Conservation (phyloP, 2,329 filamentous ascomycete genomes). For the Cryphonectria japonica region DNA sequence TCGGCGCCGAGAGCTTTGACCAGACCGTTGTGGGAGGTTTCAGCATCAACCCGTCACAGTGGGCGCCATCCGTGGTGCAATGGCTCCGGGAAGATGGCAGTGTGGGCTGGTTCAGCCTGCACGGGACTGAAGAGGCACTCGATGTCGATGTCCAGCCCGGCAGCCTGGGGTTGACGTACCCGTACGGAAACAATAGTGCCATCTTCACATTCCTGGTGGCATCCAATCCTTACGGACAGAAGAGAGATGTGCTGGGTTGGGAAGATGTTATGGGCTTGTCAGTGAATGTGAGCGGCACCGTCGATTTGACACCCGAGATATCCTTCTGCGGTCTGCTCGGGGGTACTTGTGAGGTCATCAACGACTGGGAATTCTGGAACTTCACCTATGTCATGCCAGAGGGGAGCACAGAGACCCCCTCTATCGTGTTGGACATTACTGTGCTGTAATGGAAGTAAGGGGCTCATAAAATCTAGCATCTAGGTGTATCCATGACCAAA, state of each 20-base stretch:
- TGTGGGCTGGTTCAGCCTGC: slow-evolving; percentile 31
- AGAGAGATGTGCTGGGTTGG: slow-evolving; percentile 49
- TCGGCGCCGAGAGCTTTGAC: slow-evolving; percentile 62
- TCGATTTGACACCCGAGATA: slow-evolving; percentile 44
- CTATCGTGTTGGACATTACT: slow-evolving; percentile 28
- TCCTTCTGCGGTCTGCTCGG: slow-evolving; percentile 48
- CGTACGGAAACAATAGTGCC: slow-evolving; percentile 51
- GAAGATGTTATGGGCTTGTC: slow-evolving; percentile 52
- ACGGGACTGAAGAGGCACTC: slow-evolving; percentile 45
- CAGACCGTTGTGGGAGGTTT: slow-evolving; percentile 61
- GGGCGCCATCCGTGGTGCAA: slow-evolving; percentile 64
- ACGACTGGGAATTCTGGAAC: slow-evolving; percentile 53
- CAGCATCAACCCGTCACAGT: slow-evolving; percentile 53
- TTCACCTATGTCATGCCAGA: slow-evolving; percentile 47
- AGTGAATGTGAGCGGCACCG: slow-evolving; percentile 50
- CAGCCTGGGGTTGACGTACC: slow-evolving; percentile 56
- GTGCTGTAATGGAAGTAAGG: slow-evolving; percentile 4
- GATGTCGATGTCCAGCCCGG: slow-evolving; percentile 46
- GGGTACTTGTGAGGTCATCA: slow-evolving; percentile 37
- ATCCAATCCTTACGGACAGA: slow-evolving; percentile 44
- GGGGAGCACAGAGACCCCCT: slow-evolving; percentile 34
- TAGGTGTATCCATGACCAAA: not conserved
- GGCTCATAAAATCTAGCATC: not conserved
- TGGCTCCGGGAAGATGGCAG: slow-evolving; percentile 46
- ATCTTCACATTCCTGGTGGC: slow-evolving; percentile 56